A percentile compares a stretch with the other conserved stretches of the same genome.
Evolutionary conservation across 2,329 filamentous ascomycete species (phyloP).

Genomic region (Phaeosphaeriaceae sp.): DNA sequence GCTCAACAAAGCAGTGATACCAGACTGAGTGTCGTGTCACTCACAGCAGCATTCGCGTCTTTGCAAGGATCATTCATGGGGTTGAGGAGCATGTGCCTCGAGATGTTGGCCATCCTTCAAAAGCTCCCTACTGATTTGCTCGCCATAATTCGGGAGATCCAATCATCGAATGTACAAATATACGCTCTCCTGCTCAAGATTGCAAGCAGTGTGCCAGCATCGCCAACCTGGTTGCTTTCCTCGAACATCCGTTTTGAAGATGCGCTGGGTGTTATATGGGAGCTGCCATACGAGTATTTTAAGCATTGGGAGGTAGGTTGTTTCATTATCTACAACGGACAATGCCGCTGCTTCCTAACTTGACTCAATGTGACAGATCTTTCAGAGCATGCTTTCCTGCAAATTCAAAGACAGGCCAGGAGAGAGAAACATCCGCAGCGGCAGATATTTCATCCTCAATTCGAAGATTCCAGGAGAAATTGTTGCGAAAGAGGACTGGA

Average conservation of each 20-base stretch:
- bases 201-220: constrained; percentile 1
- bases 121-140: constrained; percentile 1
- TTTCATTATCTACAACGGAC: not conserved
- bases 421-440: too few species aligned
- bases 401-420: too few species aligned
- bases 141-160: not conserved
- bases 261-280: not conserved
- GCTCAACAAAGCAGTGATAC: not conserved
- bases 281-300: not conserved
- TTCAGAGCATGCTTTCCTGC: too few species aligned
- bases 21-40: not conserved
- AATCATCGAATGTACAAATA: constrained; percentile 2
- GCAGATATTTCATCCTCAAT: too few species aligned
- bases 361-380: too few species aligned
- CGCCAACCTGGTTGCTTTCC: not conserved
- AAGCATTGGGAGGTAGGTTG: not conserved
- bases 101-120: not conserved
- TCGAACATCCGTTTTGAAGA: not conserved
- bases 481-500: too few species aligned
- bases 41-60: not conserved
- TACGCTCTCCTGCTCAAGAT: constrained; percentile 3
- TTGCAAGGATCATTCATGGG: not conserved
- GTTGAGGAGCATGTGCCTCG: not conserved
- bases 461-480: too few species aligned
- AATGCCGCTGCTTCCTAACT: too few species aligned